A percentile compares a stretch with the other conserved stretches of the same genome.
Conservation (phyloP, 2,329 filamentous ascomycete species). For the Verticillium alfalfae region DNA sequence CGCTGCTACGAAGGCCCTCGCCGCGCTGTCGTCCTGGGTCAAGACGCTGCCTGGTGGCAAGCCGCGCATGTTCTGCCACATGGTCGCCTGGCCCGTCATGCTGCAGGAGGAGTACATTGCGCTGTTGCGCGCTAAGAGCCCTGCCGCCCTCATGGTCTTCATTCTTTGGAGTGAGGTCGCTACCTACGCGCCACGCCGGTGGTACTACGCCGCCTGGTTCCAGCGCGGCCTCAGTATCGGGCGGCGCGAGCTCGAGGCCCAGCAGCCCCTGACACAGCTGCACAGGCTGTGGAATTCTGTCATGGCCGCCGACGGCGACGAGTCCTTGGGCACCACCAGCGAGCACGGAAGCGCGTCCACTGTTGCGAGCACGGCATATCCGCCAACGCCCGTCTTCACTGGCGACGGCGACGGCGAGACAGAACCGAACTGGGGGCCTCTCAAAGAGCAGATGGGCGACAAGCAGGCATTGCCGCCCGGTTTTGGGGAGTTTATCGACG, state of each 20-base stretch:
- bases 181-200: conserved; percentile 5
- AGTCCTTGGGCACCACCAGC: not conserved
- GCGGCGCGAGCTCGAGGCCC: conserved; percentile 2
- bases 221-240: not conserved
- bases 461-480: not conserved
- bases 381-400: not conserved
- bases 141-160: conserved; percentile 9
- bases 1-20: conserved; percentile 2
- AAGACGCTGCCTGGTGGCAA: conserved; percentile 5
- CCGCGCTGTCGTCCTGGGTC: conserved; percentile 7
- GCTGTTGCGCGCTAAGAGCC: conserved; percentile 4
- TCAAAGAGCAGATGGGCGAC: not conserved
- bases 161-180: conserved; percentile 9
- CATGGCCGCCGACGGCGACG: not conserved
- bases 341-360: not conserved
- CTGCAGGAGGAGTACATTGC: conserved; percentile 8
- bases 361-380: not conserved
- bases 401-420: not conserved
- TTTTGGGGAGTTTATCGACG: not conserved
- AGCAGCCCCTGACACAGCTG: not conserved
- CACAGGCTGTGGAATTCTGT: conserved; percentile 3
- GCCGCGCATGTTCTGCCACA: conserved; percentile 11
- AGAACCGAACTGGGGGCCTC: not conserved
- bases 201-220: conserved; percentile 10
- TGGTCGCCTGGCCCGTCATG: conserved; percentile 10